Evolutionary conservation across 2,329 filamentous ascomycete species (phyloP).

Genomic region (Epicoccum sorghinum): DNA sequence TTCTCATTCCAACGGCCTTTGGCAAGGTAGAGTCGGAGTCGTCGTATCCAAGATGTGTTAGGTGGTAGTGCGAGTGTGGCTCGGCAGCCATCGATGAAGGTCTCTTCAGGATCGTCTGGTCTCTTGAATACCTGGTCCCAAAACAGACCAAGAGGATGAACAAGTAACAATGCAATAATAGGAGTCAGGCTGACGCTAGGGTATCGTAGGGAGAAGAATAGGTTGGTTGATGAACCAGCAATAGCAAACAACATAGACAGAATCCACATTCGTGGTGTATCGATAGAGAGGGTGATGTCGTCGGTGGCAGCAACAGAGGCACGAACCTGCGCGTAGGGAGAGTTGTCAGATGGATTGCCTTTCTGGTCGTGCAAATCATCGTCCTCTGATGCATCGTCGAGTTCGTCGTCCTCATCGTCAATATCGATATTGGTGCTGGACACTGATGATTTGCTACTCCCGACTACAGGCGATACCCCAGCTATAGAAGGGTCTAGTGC

Average conservation of each 20-base stretch:
- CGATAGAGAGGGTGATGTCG: conserved; percentile 78
- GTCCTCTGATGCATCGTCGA: conserved; percentile 43
- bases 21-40: conserved; percentile 73
- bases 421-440: conserved; percentile 35
- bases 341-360: conserved; percentile 68
- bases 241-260: conserved; percentile 81
- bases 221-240: conserved; percentile 80
- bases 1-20: conserved; percentile 88
- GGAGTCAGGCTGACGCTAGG: conserved; percentile 89
- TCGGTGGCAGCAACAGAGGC: conserved; percentile 79
- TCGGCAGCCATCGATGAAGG: conserved; percentile 63
- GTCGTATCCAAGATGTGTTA: conserved; percentile 37
- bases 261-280: conserved; percentile 86
- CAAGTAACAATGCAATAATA: conserved; percentile 83
- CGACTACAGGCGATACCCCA: conserved; percentile 29
- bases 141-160: conserved; percentile 79
- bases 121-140: conserved; percentile 78
- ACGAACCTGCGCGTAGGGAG: conserved; percentile 78
- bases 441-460: conserved; percentile 38
- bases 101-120: conserved; percentile 59
- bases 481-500: conserved; percentile 30
- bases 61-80: conserved; percentile 17
- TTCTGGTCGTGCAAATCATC: conserved; percentile 44
- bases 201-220: conserved; percentile 90
- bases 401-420: conserved; percentile 27